Base-by-base conservation (phyloP, 2,329 filamentous ascomycete species). In the Gliomastix tumulicola region DNA sequence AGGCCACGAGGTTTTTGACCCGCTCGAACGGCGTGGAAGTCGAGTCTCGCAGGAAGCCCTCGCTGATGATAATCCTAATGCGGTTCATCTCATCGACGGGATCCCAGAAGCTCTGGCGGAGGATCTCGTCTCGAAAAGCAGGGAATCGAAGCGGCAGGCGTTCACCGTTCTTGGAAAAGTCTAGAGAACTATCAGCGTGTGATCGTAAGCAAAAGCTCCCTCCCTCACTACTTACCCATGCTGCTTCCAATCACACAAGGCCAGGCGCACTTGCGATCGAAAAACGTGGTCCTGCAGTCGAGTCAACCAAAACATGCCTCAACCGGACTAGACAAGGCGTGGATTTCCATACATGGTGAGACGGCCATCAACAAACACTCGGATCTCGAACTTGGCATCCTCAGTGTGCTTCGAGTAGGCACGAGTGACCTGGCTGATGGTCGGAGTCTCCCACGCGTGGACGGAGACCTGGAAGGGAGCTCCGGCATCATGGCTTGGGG, bases 41-140 rank as follows among this genome's bases (percentile, higher is more conserved):
- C 3, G 64, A 74, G 41, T 73, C 67, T 25, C 77, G 65, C 9
- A 71, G 66, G 40, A 88, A 79, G 0, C 84, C 81, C 52, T 90
- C 86, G 33, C 83, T 79, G 40, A 94, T 73, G 37, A 88, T 57
- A 19, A 94, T 58, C 53, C 83, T 88, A 60, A 94, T 82, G 7
- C 86, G 76, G 7, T 87, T 86, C 16, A 82, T 57, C 21, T 81
- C 68, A 41, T 90, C 85, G 6, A 72, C 73, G 1, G 84, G 71
- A 47, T 78, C 79, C 84, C 86, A 92, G 43, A 79, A 73, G 39
- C 65, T 74, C 48, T 88, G 82, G 30, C 75, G 70, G 13, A 89
- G 66, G 18, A 88, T 66, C 47, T 84, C 78, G 36, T 70, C 68
- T 38, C 83, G 78, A 49, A 92, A 94, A 0, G 61, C 48, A 1